Conservation (phyloP, 164 flowering plant genomes). For the Berberis thunbergii region DNA sequence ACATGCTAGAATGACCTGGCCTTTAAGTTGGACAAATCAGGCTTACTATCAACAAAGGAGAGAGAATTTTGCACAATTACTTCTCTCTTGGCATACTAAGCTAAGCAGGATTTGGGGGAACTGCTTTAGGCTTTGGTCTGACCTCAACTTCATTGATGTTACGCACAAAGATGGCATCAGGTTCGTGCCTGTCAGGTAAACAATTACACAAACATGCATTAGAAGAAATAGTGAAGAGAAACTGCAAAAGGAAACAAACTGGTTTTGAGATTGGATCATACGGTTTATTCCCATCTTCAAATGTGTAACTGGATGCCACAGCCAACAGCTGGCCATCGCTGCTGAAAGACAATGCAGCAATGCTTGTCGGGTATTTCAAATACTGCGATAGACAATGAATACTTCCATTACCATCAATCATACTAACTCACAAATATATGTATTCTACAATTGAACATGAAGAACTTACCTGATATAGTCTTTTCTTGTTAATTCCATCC, state of each 20-base stretch:
- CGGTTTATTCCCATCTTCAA: constrained; percentile 84
- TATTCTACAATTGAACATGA: not conserved
- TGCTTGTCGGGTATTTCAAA: constrained; percentile 74
- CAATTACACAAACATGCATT: not conserved
- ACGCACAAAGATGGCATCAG: constrained; percentile 81
- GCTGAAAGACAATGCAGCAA: constrained; percentile 90
- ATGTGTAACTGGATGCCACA: constrained; percentile 95
- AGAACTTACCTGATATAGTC: constrained; percentile 73
- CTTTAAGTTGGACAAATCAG: too few species aligned
- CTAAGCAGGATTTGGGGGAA: constrained; percentile 14
- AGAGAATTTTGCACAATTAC: too few species aligned
- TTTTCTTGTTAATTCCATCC: constrained; percentile 95
- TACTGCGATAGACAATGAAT: constrained; percentile 34
- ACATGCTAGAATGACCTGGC: too few species aligned
- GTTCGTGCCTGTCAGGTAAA: constrained; percentile 69
- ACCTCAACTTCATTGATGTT: constrained; percentile 87
- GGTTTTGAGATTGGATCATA: constrained; percentile 21
- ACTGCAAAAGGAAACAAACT: not conserved
- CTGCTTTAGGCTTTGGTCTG: constrained; percentile 86
- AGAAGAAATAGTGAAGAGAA: not conserved
- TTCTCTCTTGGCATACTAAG: too few species aligned
- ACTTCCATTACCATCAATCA: too few species aligned
- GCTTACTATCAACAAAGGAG: too few species aligned
- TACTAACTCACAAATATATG: not conserved
- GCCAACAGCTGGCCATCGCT: constrained; percentile 85